Evolutionary conservation across 129 eudicot genomes (phyloP).

Genomic region (Arctium minus): DNA sequence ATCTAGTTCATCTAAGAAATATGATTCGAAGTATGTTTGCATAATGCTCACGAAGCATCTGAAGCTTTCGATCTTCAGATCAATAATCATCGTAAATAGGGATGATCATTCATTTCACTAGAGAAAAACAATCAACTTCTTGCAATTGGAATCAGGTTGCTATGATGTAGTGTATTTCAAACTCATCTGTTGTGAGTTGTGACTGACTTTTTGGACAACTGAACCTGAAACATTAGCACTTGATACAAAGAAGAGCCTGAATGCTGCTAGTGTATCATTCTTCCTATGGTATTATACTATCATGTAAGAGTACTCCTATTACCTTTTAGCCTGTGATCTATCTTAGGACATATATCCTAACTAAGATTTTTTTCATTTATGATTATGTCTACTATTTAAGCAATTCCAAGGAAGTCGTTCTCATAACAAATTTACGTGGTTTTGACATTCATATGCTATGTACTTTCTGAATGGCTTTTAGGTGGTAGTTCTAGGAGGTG

Average conservation of each 20-base stretch:
- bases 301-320: neutral
- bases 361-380: neutral
- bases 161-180: neutral
- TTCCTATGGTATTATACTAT: neutral
- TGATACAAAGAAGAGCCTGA: neutral
- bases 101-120: neutral
- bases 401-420: slow-evolving; percentile 10
- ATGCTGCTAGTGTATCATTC: neutral
- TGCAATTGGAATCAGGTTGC: neutral
- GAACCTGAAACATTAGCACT: neutral
- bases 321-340: neutral
- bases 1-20: neutral
- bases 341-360: neutral
- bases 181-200: neutral
- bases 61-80: neutral
- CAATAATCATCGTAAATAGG: neutral
- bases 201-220: neutral
- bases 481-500: slow-evolving; percentile 98
- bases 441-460: slow-evolving; percentile 18
- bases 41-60: neutral
- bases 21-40: neutral
- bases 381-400: neutral
- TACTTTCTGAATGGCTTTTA: slow-evolving; percentile 29
- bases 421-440: slow-evolving; percentile 9
- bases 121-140: neutral